phyloP scores from a whole-genome alignment of 768 basidiomycete species.

The Trametes punicea region DNA sequence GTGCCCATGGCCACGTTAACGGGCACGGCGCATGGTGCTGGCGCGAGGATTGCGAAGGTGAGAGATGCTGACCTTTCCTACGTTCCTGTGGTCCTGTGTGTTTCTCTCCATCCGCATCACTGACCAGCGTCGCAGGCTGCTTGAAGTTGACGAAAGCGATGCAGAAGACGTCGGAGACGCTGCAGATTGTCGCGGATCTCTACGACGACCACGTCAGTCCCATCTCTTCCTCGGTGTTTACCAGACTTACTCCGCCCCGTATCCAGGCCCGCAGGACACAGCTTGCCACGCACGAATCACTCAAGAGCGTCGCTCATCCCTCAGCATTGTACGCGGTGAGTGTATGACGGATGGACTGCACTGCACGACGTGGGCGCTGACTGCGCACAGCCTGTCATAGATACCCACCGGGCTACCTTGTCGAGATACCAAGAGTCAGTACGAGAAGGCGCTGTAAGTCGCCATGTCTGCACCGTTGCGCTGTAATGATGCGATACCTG shows the following conservation, averaged over 20 bases:
- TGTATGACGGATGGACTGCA: background rate
- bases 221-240: background rate
- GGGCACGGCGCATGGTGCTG: slow-evolving; percentile 84
- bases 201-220: slow-evolving; percentile 72
- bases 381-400: slow-evolving; percentile 53
- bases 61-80: slow-evolving; percentile 14
- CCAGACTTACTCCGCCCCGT: background rate
- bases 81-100: no score
- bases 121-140: slow-evolving; percentile 47
- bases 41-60: slow-evolving; percentile 73
- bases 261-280: slow-evolving; percentile 71
- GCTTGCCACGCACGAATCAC: slow-evolving; percentile 67
- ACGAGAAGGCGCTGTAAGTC: slow-evolving; percentile 34
- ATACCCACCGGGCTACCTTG: slow-evolving; percentile 71
- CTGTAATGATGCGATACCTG: background rate
- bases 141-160: slow-evolving; percentile 74
- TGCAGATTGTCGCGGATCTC: slow-evolving; percentile 73
- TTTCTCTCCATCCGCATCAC: background rate
- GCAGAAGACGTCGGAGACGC: slow-evolving; percentile 68
- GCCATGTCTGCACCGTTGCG: background rate
- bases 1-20: slow-evolving; percentile 51
- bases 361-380: background rate
- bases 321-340: slow-evolving; percentile 64
- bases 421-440: slow-evolving; percentile 60
- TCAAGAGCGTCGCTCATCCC: slow-evolving; percentile 77